A percentile compares a stretch with the other conserved stretches of the same genome.
phyloP scores from a whole-genome alignment of 1,284 basidiomycete species.

The Xerocomus nothofagi region DNA sequence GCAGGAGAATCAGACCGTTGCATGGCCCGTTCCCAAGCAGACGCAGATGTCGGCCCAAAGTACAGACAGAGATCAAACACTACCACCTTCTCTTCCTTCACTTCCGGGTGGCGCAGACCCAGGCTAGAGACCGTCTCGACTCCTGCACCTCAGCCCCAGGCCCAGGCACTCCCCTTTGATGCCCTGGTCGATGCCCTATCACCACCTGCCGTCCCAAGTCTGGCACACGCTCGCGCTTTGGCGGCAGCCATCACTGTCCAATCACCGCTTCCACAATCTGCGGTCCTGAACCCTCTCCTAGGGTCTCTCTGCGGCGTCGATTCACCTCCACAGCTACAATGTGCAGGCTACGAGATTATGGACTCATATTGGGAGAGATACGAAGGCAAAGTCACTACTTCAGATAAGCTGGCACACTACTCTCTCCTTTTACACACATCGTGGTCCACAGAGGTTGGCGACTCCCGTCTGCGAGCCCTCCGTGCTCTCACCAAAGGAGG shows the following conservation, averaged over 20 bases:
- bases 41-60: conserved; percentile 37
- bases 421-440: conserved; percentile 54
- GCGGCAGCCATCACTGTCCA: conserved; percentile 39
- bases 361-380: conserved; percentile 63
- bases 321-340: conserved; percentile 55
- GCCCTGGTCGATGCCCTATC: conserved; percentile 51
- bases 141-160: conserved; percentile 21
- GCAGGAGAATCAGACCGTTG: conserved; percentile 16
- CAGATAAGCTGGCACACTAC: conserved; percentile 61
- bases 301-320: conserved; percentile 54
- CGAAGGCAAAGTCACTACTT: conserved; percentile 47
- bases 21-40: conserved; percentile 38
- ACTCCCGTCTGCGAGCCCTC: conserved; percentile 65
- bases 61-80: conserved; percentile 47
- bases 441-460: conserved; percentile 69
- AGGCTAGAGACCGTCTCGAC: conserved; percentile 37
- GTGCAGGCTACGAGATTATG: conserved; percentile 68
- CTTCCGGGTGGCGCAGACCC: conserved; percentile 43
- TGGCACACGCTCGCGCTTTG: conserved; percentile 49
- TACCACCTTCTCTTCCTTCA: conserved; percentile 38
- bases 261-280: conserved; percentile 50
- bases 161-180: conserved; percentile 40
- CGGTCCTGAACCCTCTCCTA: conserved; percentile 55
- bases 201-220: conserved; percentile 58
- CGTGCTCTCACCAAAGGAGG: conserved; percentile 59